These are phyloP conservation scores for Neofusicoccum ribis DNA, from an alignment of 2,329 filamentous ascomycete genomes.

Conservation along the genomic window DNA sequence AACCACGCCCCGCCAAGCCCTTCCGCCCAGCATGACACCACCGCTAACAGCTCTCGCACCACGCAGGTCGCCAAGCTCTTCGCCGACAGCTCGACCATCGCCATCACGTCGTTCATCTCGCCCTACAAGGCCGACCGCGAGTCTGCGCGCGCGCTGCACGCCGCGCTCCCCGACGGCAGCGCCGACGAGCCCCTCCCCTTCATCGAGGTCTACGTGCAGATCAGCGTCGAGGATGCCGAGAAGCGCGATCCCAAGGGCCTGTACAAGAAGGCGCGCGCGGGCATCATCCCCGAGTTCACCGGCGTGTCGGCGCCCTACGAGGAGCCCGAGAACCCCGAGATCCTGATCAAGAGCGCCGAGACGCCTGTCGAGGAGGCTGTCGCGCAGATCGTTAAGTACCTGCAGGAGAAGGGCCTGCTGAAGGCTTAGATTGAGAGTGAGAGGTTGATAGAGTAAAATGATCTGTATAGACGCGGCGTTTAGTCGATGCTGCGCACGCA, in stretches of 20 bases:
- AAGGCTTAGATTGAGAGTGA: constrained; percentile 27
- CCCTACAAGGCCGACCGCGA: constrained; percentile 87
- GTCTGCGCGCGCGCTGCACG: constrained; percentile 78
- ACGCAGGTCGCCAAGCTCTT: constrained; percentile 86
- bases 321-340: constrained; percentile 80
- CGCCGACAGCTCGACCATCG: constrained; percentile 82
- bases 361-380: constrained; percentile 87
- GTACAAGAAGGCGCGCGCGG: constrained; percentile 93
- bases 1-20: background rate
- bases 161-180: constrained; percentile 51
- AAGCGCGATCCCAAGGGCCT: constrained; percentile 94
- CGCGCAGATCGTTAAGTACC: constrained; percentile 76
- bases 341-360: constrained; percentile 81
- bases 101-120: constrained; percentile 95
- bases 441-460: background rate
- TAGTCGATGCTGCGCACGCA: background rate
- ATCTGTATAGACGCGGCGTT: background rate
- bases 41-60: background rate
- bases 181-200: constrained; percentile 70
- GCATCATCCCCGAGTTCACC: constrained; percentile 96
- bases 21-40: background rate
- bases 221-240: constrained; percentile 89
- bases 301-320: constrained; percentile 95
- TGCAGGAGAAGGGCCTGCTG: constrained; percentile 68
- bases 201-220: constrained; percentile 90